Evolutionary conservation across 2,329 filamentous ascomycete genomes (phyloP).

Genomic region (Boeremia exigua): DNA sequence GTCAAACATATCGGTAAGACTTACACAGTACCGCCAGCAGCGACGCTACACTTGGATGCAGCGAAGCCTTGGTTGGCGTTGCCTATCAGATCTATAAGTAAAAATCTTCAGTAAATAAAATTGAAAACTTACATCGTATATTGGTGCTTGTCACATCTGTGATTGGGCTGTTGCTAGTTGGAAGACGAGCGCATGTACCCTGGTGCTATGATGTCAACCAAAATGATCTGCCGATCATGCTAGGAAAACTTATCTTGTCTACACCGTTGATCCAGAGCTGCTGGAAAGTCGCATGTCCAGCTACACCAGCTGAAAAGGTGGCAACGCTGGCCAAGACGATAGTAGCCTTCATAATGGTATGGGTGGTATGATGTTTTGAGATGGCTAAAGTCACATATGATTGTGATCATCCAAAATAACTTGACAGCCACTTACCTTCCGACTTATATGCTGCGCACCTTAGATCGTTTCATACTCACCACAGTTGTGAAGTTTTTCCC

Average conservation of each 20-base stretch:
- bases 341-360: conserved; percentile 25
- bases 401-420: neutral
- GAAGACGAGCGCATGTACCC: conserved; percentile 35
- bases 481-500: neutral
- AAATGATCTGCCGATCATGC: neutral
- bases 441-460: neutral
- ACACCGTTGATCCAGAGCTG: conserved; percentile 42
- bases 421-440: neutral
- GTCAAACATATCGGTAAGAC: neutral
- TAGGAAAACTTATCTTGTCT: conserved; percentile 29
- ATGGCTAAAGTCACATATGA: neutral
- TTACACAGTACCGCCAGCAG: conserved; percentile 52
- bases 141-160: conserved; percentile 59
- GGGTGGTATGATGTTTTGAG: neutral
- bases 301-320: conserved; percentile 20
- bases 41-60: conserved; percentile 53
- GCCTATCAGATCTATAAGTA: conserved; percentile 13
- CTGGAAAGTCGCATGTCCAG: conserved; percentile 40
- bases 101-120: neutral
- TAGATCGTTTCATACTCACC: neutral
- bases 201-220: conserved; percentile 7
- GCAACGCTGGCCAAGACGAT: conserved; percentile 20
- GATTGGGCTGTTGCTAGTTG: conserved; percentile 47
- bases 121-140: conserved; percentile 53
- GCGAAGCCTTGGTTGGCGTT: conserved; percentile 37